A percentile compares a stretch with the other conserved stretches of the same genome.
Evolutionary conservation across 1,139 yeast genomes (phyloP).

Genomic region (Hansenula sp.): DNA sequence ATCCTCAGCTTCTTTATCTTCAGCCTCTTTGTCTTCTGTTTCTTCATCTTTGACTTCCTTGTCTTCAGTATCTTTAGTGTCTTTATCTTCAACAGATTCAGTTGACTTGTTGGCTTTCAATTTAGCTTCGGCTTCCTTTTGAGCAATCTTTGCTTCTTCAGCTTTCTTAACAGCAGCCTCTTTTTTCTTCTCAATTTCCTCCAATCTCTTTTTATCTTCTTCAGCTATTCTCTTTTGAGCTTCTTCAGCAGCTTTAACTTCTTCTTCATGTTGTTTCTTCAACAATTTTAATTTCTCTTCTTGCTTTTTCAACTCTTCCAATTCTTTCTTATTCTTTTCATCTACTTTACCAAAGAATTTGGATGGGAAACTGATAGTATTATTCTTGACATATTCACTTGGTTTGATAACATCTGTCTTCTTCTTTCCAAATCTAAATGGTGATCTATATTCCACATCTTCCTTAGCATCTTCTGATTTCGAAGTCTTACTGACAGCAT

Average conservation of each 20-base stretch:
- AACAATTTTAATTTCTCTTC: constrained; percentile 4
- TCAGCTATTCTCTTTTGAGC: constrained; percentile 6
- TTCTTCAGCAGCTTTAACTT: constrained; percentile 8
- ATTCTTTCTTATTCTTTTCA: constrained; percentile 6
- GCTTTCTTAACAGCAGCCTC: constrained; percentile 12
- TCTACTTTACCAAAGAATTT: constrained; percentile 11
- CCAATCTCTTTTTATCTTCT: constrained; percentile 7
- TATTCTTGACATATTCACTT: constrained; percentile 1
- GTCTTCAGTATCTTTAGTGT: neutral
- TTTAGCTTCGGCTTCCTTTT: constrained; percentile 4
- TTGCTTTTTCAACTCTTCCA: constrained; percentile 6
- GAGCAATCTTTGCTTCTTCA: constrained; percentile 10
- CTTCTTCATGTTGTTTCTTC: constrained; percentile 7
- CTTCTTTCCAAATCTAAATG: constrained; percentile 9
- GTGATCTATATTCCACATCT: constrained; percentile 11
- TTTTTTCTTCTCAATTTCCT: constrained; percentile 9
- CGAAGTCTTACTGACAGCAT: neutral
- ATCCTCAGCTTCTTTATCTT: neutral
- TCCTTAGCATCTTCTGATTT: neutral
- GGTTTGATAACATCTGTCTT: neutral
- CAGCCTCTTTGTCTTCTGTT: constrained; percentile 1
- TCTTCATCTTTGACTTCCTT: constrained; percentile 2
- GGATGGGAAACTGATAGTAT: constrained; percentile 4
- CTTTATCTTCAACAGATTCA: neutral
- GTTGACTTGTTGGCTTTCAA: constrained; percentile 3